A percentile compares a stretch with the other conserved stretches of the same genome.
Evolutionary conservation across 352 stramenopile genomes (phyloP).

Genomic region (Elongisporangium undulatum): DNA sequence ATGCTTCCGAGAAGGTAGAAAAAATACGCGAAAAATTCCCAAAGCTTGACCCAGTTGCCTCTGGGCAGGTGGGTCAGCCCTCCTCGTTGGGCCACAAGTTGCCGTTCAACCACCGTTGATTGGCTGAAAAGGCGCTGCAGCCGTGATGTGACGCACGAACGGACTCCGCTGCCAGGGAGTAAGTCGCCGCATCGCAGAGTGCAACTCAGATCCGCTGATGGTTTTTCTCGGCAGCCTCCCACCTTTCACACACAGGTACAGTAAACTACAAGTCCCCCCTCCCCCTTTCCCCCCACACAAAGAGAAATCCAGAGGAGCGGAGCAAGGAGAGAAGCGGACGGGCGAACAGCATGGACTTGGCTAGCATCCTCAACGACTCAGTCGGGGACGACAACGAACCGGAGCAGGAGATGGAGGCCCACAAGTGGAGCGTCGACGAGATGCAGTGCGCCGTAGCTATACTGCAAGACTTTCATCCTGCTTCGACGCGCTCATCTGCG

Average conservation of each 20-base stretch:
- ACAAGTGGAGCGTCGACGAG: constrained; percentile 4
- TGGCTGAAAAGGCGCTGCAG: not conserved
- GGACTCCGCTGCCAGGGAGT: not conserved
- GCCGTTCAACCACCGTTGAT: not conserved
- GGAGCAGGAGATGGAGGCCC: not conserved
- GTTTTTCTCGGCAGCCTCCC: not conserved
- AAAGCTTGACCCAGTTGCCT: not conserved
- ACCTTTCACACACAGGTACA: not conserved
- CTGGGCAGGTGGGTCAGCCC: not conserved
- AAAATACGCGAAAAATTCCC: not conserved
- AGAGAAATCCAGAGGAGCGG: not conserved
- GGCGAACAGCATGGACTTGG: not conserved
- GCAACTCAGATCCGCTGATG: not conserved
- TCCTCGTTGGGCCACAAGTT: not conserved
- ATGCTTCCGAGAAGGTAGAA: not conserved
- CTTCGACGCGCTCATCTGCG: not conserved
- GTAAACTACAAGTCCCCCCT: not conserved
- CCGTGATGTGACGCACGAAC: not conserved
- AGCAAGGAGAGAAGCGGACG: not conserved
- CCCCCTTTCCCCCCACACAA: not conserved
- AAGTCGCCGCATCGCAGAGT: not conserved
- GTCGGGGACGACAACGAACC: not conserved
- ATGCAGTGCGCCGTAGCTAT: constrained; percentile 8
- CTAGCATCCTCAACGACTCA: not conserved
- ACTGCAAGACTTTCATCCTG: constrained; percentile 4